Conservation (phyloP, 805 yeast species). For the Kodamaea hsintzibuensis region DNA sequence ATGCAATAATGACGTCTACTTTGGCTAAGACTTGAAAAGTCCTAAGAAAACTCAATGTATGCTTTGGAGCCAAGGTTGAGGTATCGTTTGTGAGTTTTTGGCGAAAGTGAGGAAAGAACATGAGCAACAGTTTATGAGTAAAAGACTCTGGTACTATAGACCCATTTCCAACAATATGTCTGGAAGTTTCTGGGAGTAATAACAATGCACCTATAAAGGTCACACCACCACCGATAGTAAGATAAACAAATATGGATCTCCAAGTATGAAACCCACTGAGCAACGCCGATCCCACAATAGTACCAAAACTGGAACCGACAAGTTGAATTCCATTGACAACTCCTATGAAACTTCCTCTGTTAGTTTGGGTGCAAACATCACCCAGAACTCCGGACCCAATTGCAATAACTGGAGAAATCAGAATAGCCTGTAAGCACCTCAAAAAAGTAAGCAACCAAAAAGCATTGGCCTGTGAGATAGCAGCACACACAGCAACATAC, state of each 20-base stretch:
- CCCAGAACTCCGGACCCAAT: conserved; percentile 71
- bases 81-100: conserved; percentile 11
- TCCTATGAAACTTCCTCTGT: conserved; percentile 75
- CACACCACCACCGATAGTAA: conserved; percentile 61
- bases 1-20: conserved; percentile 45
- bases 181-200: conserved; percentile 70
- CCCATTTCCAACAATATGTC: conserved; percentile 76
- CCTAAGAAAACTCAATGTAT: conserved; percentile 11
- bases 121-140: conserved; percentile 46
- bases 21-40: conserved; percentile 46
- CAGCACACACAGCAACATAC: conserved; percentile 64
- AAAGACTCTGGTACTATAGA: conserved; percentile 51
- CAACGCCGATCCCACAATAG: conserved; percentile 59
- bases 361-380: conserved; percentile 64
- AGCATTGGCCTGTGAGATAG: conserved; percentile 57
- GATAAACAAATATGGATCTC: conserved; percentile 79
- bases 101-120: conserved; percentile 22
- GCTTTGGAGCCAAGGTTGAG: conserved; percentile 7
- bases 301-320: conserved; percentile 77
- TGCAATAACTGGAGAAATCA: conserved; percentile 75
- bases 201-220: conserved; percentile 26
- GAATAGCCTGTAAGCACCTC: conserved; percentile 74
- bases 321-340: conserved; percentile 62
- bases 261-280: conserved; percentile 42
- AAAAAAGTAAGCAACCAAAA: conserved; percentile 64